Evolutionary conservation across 352 stramenopile species (phyloP).

Genomic region (Nannochloropsis limnetica): DNA sequence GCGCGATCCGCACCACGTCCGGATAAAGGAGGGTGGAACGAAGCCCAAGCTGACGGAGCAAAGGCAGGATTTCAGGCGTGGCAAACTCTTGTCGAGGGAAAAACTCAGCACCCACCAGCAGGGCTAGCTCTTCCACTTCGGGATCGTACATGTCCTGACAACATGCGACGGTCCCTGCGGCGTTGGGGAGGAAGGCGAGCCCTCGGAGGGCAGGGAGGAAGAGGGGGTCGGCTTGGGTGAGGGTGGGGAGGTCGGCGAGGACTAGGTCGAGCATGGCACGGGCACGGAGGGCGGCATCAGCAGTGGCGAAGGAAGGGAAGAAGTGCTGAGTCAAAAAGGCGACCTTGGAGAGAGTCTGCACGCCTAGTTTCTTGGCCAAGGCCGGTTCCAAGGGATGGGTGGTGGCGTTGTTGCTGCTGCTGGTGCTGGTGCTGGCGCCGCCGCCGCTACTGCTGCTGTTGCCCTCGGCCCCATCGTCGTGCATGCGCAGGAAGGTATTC

Average conservation of each 20-base stretch:
- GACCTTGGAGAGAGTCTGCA: slow-evolving; percentile 21
- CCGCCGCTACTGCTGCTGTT: not conserved
- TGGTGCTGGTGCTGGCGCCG: not conserved
- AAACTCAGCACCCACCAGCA: slow-evolving; percentile 45
- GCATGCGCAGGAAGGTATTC: not conserved
- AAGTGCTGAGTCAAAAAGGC: not conserved
- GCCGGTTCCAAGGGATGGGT: not conserved
- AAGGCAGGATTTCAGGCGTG: slow-evolving; percentile 36
- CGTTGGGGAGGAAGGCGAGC: slow-evolving; percentile 37
- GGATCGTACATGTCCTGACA: slow-evolving; percentile 53
- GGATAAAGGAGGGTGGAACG: slow-evolving; percentile 40
- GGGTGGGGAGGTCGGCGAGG: not conserved
- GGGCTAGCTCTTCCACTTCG: slow-evolving; percentile 42
- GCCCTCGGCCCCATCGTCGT: not conserved
- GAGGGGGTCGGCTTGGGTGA: not conserved
- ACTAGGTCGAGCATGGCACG: slow-evolving; percentile 12
- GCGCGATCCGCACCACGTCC: slow-evolving; percentile 44
- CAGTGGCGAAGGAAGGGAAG: not conserved
- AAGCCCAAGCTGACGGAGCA: slow-evolving; percentile 45
- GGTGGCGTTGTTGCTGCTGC: not conserved
- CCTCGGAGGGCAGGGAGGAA: not conserved
- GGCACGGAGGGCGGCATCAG: not conserved
- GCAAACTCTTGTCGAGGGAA: slow-evolving; percentile 47
- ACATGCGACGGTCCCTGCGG: slow-evolving; percentile 29
- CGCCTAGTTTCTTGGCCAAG: not conserved